These are phyloP conservation scores for Skeletonema grethae DNA, from an alignment of 108 stramenopile species.

Conservation along the genomic window DNA sequence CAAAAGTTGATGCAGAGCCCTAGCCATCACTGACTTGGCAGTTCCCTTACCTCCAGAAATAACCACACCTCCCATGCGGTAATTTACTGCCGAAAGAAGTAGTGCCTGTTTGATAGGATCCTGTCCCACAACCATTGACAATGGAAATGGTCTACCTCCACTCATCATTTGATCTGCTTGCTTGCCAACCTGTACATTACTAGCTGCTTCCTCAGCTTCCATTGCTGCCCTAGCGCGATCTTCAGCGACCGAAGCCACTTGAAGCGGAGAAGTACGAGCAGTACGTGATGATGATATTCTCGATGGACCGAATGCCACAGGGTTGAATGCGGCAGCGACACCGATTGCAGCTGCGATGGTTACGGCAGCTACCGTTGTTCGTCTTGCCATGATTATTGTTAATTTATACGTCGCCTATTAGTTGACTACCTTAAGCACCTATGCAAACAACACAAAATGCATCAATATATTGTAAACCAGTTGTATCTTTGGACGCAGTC, in stretches of 20 bases:
- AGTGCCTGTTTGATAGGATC: slow-evolving; percentile 95
- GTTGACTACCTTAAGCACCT: background rate
- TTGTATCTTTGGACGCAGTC: background rate
- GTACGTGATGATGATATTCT: slow-evolving; percentile 21
- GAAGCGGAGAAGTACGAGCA: background rate
- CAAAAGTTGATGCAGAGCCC: slow-evolving; percentile 91
- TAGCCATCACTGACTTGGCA: slow-evolving; percentile 95
- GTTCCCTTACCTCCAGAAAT: slow-evolving; percentile 96
- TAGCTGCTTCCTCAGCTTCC: slow-evolving; percentile 40
- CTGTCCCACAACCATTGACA: slow-evolving; percentile 95
- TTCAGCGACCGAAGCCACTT: slow-evolving; percentile 35
- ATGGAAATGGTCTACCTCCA: slow-evolving; percentile 88
- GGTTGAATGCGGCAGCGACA: slow-evolving; percentile 29
- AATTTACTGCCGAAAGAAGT: slow-evolving; percentile 86
- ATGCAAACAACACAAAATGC: background rate
- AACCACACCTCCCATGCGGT: slow-evolving; percentile 95
- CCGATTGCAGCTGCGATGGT: slow-evolving; percentile 26
- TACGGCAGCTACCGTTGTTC: slow-evolving; percentile 38
- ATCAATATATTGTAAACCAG: background rate
- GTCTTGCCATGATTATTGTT: slow-evolving; percentile 10
- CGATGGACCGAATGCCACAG: slow-evolving; percentile 7
- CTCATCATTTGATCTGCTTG: slow-evolving; percentile 47
- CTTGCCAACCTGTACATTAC: slow-evolving; percentile 21
- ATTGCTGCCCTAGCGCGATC: slow-evolving; percentile 51
- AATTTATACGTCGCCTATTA: background rate